Percentiles rank a stretch among this genome's conserved stretches.
These are phyloP conservation scores for Gossypium anomalum DNA, from an alignment of 345 rosid species.

Conservation along the genomic window DNA sequence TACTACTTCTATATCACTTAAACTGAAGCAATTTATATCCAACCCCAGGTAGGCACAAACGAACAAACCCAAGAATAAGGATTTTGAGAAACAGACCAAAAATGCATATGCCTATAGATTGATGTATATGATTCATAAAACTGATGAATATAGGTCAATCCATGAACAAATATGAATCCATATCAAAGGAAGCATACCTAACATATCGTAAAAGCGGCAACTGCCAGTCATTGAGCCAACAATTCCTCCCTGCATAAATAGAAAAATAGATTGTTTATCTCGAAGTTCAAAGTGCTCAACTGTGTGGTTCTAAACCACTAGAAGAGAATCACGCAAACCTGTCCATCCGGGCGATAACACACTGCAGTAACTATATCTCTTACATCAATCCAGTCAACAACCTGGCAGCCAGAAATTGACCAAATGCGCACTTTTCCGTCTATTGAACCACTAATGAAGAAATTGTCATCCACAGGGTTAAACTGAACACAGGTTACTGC, in stretches of 20 bases:
- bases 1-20: not conserved
- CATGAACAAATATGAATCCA: not conserved
- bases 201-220: conserved; percentile 52
- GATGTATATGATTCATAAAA: not conserved
- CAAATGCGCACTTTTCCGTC: conserved; percentile 89
- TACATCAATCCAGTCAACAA: conserved; percentile 74
- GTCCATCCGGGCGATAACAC: conserved; percentile 81
- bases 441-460: conserved; percentile 81
- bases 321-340: conserved; percentile 40
- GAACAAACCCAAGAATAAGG: not conserved
- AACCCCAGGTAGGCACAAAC: not conserved
- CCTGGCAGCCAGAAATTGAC: conserved; percentile 57
- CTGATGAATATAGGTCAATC: not conserved
- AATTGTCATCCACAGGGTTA: conserved; percentile 66
- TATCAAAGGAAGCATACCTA: conserved; percentile 34
- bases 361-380: conserved; percentile 76
- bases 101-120: not conserved
- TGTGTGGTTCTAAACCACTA: not conserved
- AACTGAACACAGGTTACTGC: conserved; percentile 85
- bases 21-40: not conserved
- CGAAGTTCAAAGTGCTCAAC: conserved; percentile 6
- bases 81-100: not conserved
- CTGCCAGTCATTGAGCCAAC: conserved; percentile 50
- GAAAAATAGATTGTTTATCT: not conserved
- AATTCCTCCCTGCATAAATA: conserved; percentile 38